Evolutionary conservation across 2,329 filamentous ascomycete genomes (phyloP), one percentile per base, ranked within the genome.

Genomic region (Epichloe baconii): DNA sequence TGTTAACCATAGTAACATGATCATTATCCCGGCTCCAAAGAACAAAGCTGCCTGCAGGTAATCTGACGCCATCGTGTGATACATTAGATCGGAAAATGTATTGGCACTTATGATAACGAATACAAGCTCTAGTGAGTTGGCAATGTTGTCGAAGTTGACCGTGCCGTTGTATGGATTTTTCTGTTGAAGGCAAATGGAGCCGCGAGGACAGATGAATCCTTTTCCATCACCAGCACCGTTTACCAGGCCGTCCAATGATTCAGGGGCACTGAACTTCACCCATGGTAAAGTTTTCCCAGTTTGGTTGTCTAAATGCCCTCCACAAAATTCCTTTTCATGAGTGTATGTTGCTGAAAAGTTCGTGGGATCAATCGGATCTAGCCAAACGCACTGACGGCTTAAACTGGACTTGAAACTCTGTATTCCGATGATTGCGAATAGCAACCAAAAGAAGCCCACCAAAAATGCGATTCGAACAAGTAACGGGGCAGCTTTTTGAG

Each of bases 71-170:
- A 86, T 89, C 4, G 91, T 89, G 59, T 88, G 86, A 67, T 98
- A 98, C 74, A 98, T 88, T 49, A 97, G 71, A 66, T 97, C 88
- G 1, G 88, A 86, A 67, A 94, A 98, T 0, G 93, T 98, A 65
- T 98, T 98, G 47, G 89, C 91, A 61, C 88, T 95, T 88, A 98
- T 98, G 63, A 98, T 85, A 48, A 98, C 88, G 63, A 98, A 98
- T 2, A 98, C 90, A 52, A 97, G 74, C 68, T 98, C 89, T 49
- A 97, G 71, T 0, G 90, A 96, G 56, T 97, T 83, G 34, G 88
- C 70, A 41, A 98, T 94, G 63, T 97, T 91, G 71, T 98, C 93
- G 62, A 97, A 98, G 65, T 85, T 94, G 60, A 96, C 78, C 0
- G 93, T 98, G 48, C 80, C 82, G 59, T 87, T 88, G 65, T 80